Base-by-base conservation (phyloP, 2,329 filamentous ascomycete genomes). In the Domatiomyces globalis region DNA sequence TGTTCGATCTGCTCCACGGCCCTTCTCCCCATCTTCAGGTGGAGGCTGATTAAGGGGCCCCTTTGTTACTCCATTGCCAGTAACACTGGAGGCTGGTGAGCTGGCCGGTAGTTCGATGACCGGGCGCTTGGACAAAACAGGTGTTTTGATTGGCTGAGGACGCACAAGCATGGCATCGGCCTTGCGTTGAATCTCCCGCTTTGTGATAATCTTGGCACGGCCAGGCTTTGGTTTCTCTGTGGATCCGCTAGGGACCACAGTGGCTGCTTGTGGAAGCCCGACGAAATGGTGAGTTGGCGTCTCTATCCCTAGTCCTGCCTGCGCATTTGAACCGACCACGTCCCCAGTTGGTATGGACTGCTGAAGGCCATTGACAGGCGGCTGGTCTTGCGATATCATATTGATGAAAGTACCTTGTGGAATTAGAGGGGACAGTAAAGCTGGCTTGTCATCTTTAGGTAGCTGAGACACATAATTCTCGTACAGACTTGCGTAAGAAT, bases 401-500 rank as follows among this genome's bases (percentile, higher is more conserved):
- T 65, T 55, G 52, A 61, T 58, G 50, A 60, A 60, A 5, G 54
- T 59, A 22, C 56, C 57, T 48, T 58, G 57, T 5, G 57, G 50
- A 1, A 50, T 19, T 6, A 53, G 17, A 12, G 51, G 49, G n/a
- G 54, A 50, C 25, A 51, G 50, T 19, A 50, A 51, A 15, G 49
- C 45, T 17, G 48, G 22, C 42, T 56, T 52, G 39, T 50, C 59
- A 44, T 58, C 59, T 27, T 57, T 53, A 22, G 57, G 62, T 45
- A 60, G 57, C 57, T 50, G 64, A 60, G 54, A 76, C 59, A 80
- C 80, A 47, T 88, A 70, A 27, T 83, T 78, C 17, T 76, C 74
- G 63, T 87, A 92, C 15, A 94, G 72, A 47, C 80, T 76, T 1
- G 86, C 84, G 66, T 95, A 98, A 47, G 85, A 82, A 67, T 98